These are phyloP conservation scores for Cochlearia excelsa DNA, from an alignment of 345 rosid genomes.

Conservation along the genomic window DNA sequence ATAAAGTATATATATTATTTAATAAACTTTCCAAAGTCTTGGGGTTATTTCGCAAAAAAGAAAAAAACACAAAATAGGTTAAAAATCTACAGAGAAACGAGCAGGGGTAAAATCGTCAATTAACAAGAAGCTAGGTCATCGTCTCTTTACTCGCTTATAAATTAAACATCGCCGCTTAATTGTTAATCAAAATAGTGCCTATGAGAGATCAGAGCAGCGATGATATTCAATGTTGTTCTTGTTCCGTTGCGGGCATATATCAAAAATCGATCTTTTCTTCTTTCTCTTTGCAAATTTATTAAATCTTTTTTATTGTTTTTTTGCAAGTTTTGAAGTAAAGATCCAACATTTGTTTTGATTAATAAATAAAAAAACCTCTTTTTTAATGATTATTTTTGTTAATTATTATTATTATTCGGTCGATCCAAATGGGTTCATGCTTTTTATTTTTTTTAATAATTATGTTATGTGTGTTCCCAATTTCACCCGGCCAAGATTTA, in stretches of 20 bases:
- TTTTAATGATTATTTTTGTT: not conserved
- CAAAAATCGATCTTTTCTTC: slow-evolving; percentile 21
- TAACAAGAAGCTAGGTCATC: not conserved
- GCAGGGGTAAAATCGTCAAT: not conserved
- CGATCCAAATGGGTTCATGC: slow-evolving; percentile 44
- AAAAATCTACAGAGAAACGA: not conserved
- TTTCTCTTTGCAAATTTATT: slow-evolving; percentile 5
- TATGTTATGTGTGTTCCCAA: slow-evolving; percentile 24
- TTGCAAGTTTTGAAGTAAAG: slow-evolving; percentile 22
- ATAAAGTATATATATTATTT: no score
- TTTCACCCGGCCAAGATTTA: slow-evolving; percentile 47
- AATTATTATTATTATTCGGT: slow-evolving; percentile 17
- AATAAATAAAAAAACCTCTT: not conserved
- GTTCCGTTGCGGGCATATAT: slow-evolving; percentile 51
- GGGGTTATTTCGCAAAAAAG: no score
- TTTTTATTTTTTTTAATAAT: not conserved
- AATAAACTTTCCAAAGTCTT: no score
- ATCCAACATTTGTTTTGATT: slow-evolving; percentile 16
- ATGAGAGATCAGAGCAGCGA: slow-evolving; percentile 44
- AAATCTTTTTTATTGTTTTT: not conserved
- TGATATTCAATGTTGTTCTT: slow-evolving; percentile 9
- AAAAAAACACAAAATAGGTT: no score
- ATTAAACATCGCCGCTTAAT: slow-evolving; percentile 14
- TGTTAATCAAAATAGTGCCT: slow-evolving; percentile 27
- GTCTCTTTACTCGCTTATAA: slow-evolving; percentile 22